Evolutionary conservation across 78 protist genomes (phyloP).

Genomic region (Dictyostelium firmibasis): DNA sequence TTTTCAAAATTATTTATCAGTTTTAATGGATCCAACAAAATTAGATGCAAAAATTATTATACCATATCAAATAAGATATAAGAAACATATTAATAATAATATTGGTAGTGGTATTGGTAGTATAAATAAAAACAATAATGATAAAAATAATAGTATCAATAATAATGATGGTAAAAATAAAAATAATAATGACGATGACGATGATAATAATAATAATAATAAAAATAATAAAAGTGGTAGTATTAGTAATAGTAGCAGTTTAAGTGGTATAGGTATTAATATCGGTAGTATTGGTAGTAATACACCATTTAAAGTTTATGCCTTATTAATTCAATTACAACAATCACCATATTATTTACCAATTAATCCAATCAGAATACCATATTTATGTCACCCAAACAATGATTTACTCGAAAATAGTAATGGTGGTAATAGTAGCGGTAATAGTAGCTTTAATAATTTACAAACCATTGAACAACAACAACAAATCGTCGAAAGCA

Average conservation of each 20-base stretch:
- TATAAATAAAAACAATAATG: not conserved
- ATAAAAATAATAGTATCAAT: not conserved
- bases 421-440: not conserved
- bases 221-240: not conserved
- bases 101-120: not conserved
- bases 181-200: not conserved
- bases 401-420: not conserved
- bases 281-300: not conserved
- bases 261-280: not conserved
- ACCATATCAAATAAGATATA: conserved; percentile 59
- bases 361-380: conserved; percentile 64
- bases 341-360: conserved; percentile 25
- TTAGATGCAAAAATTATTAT: conserved; percentile 44
- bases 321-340: conserved; percentile 37
- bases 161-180: not conserved
- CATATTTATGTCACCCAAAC: conserved; percentile 46
- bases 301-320: conserved; percentile 48
- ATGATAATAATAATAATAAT: not conserved
- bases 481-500: not conserved
- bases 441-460: not conserved
- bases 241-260: not conserved
- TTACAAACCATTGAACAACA: not conserved
- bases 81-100: conserved; percentile 3
- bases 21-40: conserved; percentile 8
- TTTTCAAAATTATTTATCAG: conserved; percentile 1